Evolutionary conservation across 1,139 yeast species (phyloP).

Genomic region (Pichia sp.): DNA sequence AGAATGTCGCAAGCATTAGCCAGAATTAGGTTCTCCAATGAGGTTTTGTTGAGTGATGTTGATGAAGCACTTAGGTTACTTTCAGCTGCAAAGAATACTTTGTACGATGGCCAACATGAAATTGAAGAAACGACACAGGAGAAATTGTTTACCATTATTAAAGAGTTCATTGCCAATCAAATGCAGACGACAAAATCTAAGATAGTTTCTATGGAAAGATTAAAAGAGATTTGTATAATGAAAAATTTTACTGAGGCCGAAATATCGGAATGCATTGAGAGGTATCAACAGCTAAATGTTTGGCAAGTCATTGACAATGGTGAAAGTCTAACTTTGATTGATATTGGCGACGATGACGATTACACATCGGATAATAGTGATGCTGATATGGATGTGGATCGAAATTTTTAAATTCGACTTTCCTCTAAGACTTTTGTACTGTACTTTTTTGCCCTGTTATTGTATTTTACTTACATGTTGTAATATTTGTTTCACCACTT

Average conservation of each 20-base stretch:
- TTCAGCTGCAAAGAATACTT: constrained; percentile 80
- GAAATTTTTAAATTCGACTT: background rate
- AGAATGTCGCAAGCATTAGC: constrained; percentile 95
- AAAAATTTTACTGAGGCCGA: constrained; percentile 83
- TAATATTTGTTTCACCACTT: background rate
- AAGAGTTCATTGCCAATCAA: constrained; percentile 31
- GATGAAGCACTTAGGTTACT: constrained; percentile 91
- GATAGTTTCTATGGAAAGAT: constrained; percentile 48
- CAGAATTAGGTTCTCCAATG: constrained; percentile 72
- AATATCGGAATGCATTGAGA: constrained; percentile 68
- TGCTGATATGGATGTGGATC: constrained; percentile 12
- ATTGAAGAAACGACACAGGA: constrained; percentile 50
- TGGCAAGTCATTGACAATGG: constrained; percentile 76
- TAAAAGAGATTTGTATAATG: constrained; percentile 68
- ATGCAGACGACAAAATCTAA: constrained; percentile 18
- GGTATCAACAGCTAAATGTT: constrained; percentile 66
- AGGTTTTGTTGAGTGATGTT: constrained; percentile 74
- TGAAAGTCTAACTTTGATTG: constrained; percentile 43
- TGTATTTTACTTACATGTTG: background rate
- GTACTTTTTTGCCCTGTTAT: background rate
- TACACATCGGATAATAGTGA: constrained; percentile 1
- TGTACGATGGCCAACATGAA: constrained; percentile 49
- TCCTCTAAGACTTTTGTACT: background rate
- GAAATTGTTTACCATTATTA: constrained; percentile 41
- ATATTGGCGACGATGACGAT: constrained; percentile 15